A percentile compares a stretch with the other conserved stretches of the same genome.
Conservation (phyloP, 257 asterid species). For the Salvia splendens region DNA sequence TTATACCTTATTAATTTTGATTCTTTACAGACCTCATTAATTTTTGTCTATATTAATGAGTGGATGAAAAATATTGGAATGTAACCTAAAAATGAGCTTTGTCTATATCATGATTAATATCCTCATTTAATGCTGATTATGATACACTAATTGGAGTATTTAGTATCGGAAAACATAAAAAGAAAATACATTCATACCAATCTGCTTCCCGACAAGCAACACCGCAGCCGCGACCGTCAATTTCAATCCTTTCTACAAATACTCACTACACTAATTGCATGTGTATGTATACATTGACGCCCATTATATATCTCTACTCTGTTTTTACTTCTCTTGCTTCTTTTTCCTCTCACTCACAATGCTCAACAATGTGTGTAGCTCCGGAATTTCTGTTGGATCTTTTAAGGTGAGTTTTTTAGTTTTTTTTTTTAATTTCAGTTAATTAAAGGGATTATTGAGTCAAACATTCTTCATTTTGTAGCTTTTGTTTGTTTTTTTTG, state of each 20-base stretch:
- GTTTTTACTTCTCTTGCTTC: constrained; percentile 4
- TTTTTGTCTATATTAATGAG: no score
- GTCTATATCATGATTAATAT: no score
- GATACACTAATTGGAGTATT: no score
- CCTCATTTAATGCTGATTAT: no score
- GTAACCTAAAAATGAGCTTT: no score
- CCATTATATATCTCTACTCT: constrained; percentile 12
- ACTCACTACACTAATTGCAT: not conserved
- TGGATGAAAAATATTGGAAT: no score
- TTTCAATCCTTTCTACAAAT: not conserved
- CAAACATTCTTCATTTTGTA: constrained; percentile 32
- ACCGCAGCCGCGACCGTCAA: constrained; percentile 42
- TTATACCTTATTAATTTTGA: no score
- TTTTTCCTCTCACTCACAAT: constrained; percentile 20
- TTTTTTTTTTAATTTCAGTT: constrained; percentile 22
- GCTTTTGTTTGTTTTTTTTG: constrained; percentile 19
- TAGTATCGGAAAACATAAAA: no score
- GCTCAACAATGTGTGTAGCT: constrained; percentile 9
- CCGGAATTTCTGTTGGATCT: constrained; percentile 16
- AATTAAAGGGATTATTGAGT: constrained; percentile 33
- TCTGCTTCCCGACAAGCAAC: constrained; percentile 45
- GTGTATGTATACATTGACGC: not conserved
- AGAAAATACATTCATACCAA: constrained; percentile 23
- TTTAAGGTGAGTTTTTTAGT: constrained; percentile 36
- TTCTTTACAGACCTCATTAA: no score